These are phyloP conservation scores for Mycena sp. DNA, from an alignment of 1,284 basidiomycete species.

Conservation along the genomic window DNA sequence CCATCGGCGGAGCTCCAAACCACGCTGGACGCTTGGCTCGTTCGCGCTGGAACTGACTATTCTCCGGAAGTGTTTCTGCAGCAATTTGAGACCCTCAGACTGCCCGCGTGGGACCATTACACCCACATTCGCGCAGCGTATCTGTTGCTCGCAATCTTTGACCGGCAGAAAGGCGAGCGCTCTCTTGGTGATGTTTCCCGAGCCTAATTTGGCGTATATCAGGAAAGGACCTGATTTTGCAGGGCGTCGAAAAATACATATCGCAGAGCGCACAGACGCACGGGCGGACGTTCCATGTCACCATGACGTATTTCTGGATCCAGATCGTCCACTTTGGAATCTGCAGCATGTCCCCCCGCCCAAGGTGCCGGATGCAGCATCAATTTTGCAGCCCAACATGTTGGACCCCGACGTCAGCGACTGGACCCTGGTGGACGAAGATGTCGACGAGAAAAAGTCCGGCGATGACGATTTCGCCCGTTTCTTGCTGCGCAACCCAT, in stretches of 20 bases:
- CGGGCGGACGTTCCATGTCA: slow-evolving; percentile 49
- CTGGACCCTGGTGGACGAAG: no score
- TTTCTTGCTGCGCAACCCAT: slow-evolving; percentile 47
- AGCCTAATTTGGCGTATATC: not conserved
- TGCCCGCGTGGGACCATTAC: slow-evolving; percentile 54
- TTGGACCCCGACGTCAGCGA: no score
- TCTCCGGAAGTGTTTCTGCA: slow-evolving; percentile 42
- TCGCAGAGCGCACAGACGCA: slow-evolving; percentile 43
- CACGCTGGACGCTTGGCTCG: slow-evolving; percentile 47
- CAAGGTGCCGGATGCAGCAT: no score
- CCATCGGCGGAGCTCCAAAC: slow-evolving; percentile 37
- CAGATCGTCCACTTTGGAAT: slow-evolving; percentile 55
- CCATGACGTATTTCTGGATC: slow-evolving; percentile 58
- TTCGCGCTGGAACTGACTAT: slow-evolving; percentile 39
- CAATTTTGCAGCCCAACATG: no score
- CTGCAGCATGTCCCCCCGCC: slow-evolving; percentile 35
- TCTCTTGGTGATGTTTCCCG: not conserved
- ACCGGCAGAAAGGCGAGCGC: slow-evolving; percentile 47
- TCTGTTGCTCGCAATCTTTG: slow-evolving; percentile 46
- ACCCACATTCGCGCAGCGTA: no score
- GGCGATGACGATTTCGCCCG: slow-evolving; percentile 37
- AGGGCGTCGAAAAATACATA: slow-evolving; percentile 49
- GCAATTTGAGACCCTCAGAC: slow-evolving; percentile 40
- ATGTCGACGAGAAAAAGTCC: no score
- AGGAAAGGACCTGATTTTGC: slow-evolving; percentile 53